Conservation (phyloP, 2,329 filamentous ascomycete species). For the Fusarium coffeatum region DNA sequence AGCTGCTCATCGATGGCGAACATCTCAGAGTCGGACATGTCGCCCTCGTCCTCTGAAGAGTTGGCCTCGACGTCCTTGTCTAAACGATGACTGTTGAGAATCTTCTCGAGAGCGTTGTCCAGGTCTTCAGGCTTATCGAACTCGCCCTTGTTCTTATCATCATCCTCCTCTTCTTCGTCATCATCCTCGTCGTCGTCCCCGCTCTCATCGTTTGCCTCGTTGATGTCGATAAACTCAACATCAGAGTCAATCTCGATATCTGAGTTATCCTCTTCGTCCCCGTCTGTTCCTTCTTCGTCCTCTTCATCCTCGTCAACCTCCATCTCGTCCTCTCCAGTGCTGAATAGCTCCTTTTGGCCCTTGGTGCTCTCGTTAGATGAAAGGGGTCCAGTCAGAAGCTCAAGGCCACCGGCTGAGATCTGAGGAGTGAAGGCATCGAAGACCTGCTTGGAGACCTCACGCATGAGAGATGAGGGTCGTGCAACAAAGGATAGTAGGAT, state of each 20-base stretch:
- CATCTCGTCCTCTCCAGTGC: constrained; percentile 71
- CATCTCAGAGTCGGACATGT: constrained; percentile 98
- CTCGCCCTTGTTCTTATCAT: constrained; percentile 56
- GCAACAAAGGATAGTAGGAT: constrained; percentile 91
- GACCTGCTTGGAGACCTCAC: constrained; percentile 87
- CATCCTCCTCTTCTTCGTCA: constrained; percentile 57
- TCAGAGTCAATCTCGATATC: constrained; percentile 63
- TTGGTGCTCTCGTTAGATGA: constrained; percentile 81
- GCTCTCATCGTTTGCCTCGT: constrained; percentile 56
- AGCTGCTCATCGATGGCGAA: constrained; percentile 86
- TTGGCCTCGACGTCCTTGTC: constrained; percentile 69
- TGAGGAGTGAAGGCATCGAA: constrained; percentile 84
- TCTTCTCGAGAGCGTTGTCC: constrained; percentile 80
- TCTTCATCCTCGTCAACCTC: constrained; percentile 59
- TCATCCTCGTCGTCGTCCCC: constrained; percentile 59
- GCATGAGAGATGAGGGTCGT: constrained; percentile 84
- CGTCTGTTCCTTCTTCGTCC: constrained; percentile 57
- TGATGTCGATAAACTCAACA: constrained; percentile 61
- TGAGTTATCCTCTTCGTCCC: constrained; percentile 57
- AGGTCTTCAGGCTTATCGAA: constrained; percentile 62
- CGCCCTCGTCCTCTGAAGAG: constrained; percentile 72
- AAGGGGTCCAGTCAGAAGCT: constrained; percentile 74
- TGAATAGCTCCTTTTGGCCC: constrained; percentile 89
- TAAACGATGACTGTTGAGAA: constrained; percentile 77
- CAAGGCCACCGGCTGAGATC: constrained; percentile 78